These are phyloP conservation scores for Biscogniauxia marginata DNA, from an alignment of 2,329 filamentous ascomycete species.

Conservation along the genomic window DNA sequence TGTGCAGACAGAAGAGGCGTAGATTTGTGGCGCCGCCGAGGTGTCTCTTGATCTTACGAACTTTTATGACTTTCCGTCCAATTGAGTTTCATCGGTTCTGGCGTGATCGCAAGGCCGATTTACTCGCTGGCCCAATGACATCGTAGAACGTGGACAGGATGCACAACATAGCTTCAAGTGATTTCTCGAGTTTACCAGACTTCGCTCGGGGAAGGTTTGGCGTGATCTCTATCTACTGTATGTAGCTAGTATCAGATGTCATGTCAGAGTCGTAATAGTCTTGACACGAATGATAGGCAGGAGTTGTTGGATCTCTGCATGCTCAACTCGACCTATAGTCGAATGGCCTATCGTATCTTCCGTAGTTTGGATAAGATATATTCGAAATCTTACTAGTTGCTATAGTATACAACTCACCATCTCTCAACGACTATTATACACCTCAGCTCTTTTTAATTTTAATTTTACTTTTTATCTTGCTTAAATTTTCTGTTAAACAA, in stretches of 20 bases:
- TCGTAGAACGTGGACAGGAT: constrained; percentile 27
- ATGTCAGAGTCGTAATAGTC: not conserved
- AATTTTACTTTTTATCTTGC: not conserved
- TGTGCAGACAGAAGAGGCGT: constrained; percentile 14
- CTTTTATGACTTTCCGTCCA: constrained; percentile 14
- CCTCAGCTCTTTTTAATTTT: not conserved
- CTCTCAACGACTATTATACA: not conserved
- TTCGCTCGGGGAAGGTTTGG: not conserved
- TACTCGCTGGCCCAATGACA: constrained; percentile 26
- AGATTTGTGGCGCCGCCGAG: constrained; percentile 20
- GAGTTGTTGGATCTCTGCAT: not conserved
- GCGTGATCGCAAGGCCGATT: constrained; percentile 3
- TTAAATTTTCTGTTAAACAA: not conserved
- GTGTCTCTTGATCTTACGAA: constrained; percentile 18
- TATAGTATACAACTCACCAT: not conserved
- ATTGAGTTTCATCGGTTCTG: constrained; percentile 10
- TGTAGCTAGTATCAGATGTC: not conserved
- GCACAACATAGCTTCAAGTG: constrained; percentile 17
- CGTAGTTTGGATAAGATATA: not conserved
- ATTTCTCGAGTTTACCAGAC: not conserved
- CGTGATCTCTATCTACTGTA: not conserved
- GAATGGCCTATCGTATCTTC: not conserved
- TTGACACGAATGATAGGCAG: not conserved
- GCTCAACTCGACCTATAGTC: not conserved
- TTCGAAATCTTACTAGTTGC: not conserved